Evolutionary conservation across 306 rosid species (phyloP).

Genomic region (Ceratonia siliqua): DNA sequence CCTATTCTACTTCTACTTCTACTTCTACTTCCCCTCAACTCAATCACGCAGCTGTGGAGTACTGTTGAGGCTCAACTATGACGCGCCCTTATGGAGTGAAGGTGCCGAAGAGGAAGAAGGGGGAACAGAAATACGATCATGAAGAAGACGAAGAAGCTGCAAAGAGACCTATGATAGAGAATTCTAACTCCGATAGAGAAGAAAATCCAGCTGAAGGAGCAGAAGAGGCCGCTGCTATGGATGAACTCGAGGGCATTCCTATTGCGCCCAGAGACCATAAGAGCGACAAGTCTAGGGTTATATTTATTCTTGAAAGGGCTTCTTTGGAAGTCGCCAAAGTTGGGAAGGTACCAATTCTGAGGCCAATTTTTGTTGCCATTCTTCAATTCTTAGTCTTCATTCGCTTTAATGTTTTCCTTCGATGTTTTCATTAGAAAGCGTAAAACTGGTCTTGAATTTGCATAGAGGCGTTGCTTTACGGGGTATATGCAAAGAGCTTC

Average conservation of each 20-base stretch:
- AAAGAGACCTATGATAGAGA: slow-evolving; percentile 26
- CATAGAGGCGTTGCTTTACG: background rate
- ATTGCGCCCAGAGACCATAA: slow-evolving; percentile 37
- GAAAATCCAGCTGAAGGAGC: slow-evolving; percentile 22
- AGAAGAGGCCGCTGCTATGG: background rate
- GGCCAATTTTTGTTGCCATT: background rate
- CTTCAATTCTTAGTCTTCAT: background rate
- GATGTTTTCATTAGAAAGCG: background rate
- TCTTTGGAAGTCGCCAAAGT: slow-evolving; percentile 82
- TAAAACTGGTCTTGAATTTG: background rate
- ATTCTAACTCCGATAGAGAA: background rate
- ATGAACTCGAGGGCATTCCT: slow-evolving; percentile 61
- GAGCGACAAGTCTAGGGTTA: slow-evolving; percentile 46
- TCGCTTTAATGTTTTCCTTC: background rate
- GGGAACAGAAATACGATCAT: slow-evolving; percentile 40
- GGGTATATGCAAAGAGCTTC: background rate
- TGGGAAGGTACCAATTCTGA: slow-evolving; percentile 60
- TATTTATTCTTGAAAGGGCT: slow-evolving; percentile 85
- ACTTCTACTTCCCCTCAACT: no score
- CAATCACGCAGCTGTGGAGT: no score
- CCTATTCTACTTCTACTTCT: no score
- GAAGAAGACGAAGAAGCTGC: slow-evolving; percentile 39
- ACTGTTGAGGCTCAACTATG: slow-evolving; percentile 33
- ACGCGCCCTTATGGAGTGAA: slow-evolving; percentile 55
- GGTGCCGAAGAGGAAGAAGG: slow-evolving; percentile 60